phyloP scores from a whole-genome alignment of 1,284 basidiomycete species.

The Ustilago xerochloae region DNA sequence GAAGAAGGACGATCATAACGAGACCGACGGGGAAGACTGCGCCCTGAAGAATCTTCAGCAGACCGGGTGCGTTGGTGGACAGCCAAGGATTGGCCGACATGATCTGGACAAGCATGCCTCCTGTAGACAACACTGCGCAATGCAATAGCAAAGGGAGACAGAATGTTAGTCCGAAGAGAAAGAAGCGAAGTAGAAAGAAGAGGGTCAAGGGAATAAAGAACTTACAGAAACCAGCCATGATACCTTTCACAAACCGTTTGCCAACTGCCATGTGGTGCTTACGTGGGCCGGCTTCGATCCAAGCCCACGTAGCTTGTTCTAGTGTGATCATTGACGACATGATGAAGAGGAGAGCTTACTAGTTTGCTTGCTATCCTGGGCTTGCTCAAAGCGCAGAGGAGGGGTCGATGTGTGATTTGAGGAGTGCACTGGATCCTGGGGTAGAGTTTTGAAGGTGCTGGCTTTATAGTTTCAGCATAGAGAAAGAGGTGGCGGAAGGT shows the following conservation, averaged over 20 bases:
- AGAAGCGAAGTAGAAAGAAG: neutral
- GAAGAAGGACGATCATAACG: conserved; percentile 59
- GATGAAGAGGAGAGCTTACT: no score
- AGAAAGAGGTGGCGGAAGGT: no score
- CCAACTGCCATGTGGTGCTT: conserved; percentile 49
- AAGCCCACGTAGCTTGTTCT: conserved; percentile 60
- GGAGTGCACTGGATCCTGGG: no score
- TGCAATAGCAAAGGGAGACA: neutral
- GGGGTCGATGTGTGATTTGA: no score
- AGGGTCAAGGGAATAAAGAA: neutral
- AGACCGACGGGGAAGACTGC: conserved; percentile 58
- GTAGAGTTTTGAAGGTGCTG: no score
- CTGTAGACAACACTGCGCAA: conserved; percentile 45
- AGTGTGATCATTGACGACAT: conserved; percentile 56
- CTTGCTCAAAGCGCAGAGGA: no score
- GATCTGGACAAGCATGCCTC: conserved; percentile 58
- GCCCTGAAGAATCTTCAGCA: conserved; percentile 55
- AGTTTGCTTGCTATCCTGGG: no score
- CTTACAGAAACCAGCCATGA: conserved; percentile 54
- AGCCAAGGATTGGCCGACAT: conserved; percentile 57
- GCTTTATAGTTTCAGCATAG: no score
- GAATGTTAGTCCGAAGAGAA: neutral
- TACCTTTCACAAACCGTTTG: conserved; percentile 51
- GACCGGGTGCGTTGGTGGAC: conserved; percentile 51
- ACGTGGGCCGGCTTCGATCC: conserved; percentile 51